Percentiles rank a stretch among this genome's conserved stretches.
Evolutionary conservation across 1,284 basidiomycete genomes (phyloP).

Genomic region (Chondrostereum purpureum): DNA sequence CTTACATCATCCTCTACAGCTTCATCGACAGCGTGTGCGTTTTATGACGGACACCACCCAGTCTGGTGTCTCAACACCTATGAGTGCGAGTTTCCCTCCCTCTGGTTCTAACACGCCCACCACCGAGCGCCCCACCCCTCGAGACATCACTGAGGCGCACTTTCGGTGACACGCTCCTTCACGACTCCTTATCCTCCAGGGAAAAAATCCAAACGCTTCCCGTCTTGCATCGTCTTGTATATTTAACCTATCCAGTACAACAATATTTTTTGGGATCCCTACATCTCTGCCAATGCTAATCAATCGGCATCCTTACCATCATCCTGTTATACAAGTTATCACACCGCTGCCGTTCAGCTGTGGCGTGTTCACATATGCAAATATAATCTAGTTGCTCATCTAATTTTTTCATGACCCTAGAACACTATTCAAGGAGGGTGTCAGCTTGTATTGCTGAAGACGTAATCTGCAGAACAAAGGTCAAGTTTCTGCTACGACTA

Average conservation of each 20-base stretch:
- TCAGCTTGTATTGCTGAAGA: slow-evolving; percentile 60
- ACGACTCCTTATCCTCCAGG: slow-evolving; percentile 3
- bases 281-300: neutral
- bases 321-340: no score
- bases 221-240: no score
- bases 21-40: slow-evolving; percentile 74
- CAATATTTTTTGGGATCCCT: neutral
- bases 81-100: slow-evolving; percentile 48
- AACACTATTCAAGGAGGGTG: no score
- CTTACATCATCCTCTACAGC: slow-evolving; percentile 31
- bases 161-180: slow-evolving; percentile 19
- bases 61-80: slow-evolving; percentile 61
- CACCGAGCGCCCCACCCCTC: slow-evolving; percentile 14
- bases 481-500: slow-evolving; percentile 3
- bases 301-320: slow-evolving; percentile 6
- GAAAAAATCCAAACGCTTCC: no score
- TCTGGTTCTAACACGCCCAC: slow-evolving; percentile 25
- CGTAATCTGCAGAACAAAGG: slow-evolving; percentile 46
- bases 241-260: no score
- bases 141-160: slow-evolving; percentile 17
- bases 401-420: slow-evolving; percentile 20
- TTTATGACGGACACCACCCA: slow-evolving; percentile 53
- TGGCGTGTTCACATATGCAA: slow-evolving; percentile 10
- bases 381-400: slow-evolving; percentile 27
- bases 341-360: no score